These are phyloP conservation scores for Stereocaulon alpinum DNA, from an alignment of 495 filamentous ascomycete species.

Conservation along the genomic window DNA sequence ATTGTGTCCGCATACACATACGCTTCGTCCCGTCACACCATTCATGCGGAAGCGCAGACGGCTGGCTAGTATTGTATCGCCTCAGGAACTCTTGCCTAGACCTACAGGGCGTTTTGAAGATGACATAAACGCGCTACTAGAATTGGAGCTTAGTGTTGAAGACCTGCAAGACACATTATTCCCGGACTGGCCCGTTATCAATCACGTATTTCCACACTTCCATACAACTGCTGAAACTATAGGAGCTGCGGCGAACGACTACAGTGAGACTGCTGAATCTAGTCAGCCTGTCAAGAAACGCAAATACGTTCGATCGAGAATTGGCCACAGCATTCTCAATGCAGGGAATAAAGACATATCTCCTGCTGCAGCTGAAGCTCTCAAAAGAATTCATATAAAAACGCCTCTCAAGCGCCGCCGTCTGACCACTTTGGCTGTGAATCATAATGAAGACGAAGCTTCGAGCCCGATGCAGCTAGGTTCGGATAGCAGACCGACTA, in stretches of 20 bases:
- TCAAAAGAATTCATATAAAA: background rate
- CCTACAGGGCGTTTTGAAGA: slow-evolving; percentile 3
- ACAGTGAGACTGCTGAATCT: background rate
- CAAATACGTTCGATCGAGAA: background rate
- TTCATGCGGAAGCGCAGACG: background rate
- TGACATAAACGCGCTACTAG: slow-evolving; percentile 12
- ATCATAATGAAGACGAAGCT: background rate
- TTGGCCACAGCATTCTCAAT: background rate
- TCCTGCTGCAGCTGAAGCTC: background rate
- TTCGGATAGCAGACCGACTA: slow-evolving; percentile 1
- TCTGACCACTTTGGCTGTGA: slow-evolving; percentile 4
- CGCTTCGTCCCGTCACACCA: background rate
- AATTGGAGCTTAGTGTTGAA: slow-evolving; percentile 12
- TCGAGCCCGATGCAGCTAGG: background rate
- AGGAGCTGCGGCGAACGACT: background rate
- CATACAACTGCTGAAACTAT: slow-evolving; percentile 9
- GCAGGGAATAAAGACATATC: slow-evolving; percentile 3
- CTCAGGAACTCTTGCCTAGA: background rate
- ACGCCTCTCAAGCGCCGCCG: slow-evolving; percentile 12
- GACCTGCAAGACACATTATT: slow-evolving; percentile 1
- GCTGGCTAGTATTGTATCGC: background rate
- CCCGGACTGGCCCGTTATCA: slow-evolving; percentile 17
- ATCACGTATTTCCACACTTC: slow-evolving; percentile 17
- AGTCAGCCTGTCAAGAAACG: background rate
- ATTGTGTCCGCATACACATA: background rate